These are phyloP conservation scores for Arabidopsis arenosa DNA, from an alignment of 345 rosid genomes.

Conservation along the genomic window DNA sequence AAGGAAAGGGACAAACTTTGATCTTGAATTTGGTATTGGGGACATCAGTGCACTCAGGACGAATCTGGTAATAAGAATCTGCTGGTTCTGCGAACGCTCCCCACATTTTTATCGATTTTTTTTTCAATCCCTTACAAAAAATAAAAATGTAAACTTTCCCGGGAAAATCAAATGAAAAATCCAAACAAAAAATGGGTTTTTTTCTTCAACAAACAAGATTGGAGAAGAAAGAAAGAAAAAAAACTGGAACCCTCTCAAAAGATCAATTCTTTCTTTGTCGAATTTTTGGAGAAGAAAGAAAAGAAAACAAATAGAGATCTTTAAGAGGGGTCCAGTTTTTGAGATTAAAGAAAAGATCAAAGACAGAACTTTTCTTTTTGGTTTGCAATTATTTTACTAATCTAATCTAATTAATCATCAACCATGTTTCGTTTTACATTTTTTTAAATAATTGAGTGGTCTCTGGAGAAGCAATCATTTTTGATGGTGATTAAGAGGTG, in stretches of 20 bases:
- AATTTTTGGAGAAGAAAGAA: not conserved
- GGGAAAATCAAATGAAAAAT: constrained; percentile 9
- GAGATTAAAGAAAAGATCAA: constrained; percentile 40
- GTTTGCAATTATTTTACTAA: constrained; percentile 5
- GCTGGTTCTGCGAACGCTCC: constrained; percentile 66
- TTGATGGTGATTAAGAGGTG: constrained; percentile 27
- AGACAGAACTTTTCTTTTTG: constrained; percentile 30
- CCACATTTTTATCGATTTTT: constrained; percentile 61
- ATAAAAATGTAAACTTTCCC: constrained; percentile 33
- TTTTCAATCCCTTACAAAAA: not conserved
- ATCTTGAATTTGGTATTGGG: constrained; percentile 90
- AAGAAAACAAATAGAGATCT: constrained; percentile 15
- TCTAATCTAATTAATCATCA: constrained; percentile 12
- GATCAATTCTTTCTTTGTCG: constrained; percentile 24
- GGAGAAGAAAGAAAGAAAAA: constrained; percentile 24
- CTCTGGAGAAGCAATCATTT: constrained; percentile 14
- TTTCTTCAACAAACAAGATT: constrained; percentile 15
- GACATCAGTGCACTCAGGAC: constrained; percentile 92
- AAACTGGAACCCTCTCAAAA: constrained; percentile 39
- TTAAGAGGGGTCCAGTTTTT: constrained; percentile 31
- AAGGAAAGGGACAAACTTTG: constrained; percentile 59
- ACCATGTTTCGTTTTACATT: constrained; percentile 5
- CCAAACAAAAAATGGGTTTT: not conserved
- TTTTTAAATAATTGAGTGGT: constrained; percentile 18
- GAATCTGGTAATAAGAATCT: constrained; percentile 91